phyloP scores from a whole-genome alignment of 768 basidiomycete genomes.

The Rhodocollybia butyracea region DNA sequence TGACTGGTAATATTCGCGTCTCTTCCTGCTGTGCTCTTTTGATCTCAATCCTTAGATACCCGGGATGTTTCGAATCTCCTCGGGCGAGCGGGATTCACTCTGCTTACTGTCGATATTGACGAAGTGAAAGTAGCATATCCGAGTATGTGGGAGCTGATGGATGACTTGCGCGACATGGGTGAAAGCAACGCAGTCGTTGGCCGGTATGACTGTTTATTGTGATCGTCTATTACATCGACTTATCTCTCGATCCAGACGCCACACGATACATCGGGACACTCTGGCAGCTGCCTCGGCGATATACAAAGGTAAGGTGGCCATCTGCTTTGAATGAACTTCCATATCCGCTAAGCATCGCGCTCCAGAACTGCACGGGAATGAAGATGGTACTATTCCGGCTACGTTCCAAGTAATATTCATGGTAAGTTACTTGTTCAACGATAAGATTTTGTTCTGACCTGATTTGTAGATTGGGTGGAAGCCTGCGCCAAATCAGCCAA shows the following conservation, averaged over 20 bases:
- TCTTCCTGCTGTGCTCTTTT: not conserved
- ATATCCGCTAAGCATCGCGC: not conserved
- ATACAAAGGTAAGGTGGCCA: constrained; percentile 85
- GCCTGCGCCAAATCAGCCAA: constrained; percentile 62
- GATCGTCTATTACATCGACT: constrained; percentile 42
- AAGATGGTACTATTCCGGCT: constrained; percentile 84
- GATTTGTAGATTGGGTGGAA: constrained; percentile 76
- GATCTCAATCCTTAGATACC: constrained; percentile 56
- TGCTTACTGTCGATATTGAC: constrained; percentile 93
- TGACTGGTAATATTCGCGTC: constrained; percentile 66
- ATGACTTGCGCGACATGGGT: constrained; percentile 95
- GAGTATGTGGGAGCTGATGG: constrained; percentile 92
- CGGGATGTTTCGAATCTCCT: constrained; percentile 92
- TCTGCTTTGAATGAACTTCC: not conserved
- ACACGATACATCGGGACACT: constrained; percentile 78
- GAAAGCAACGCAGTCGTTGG: constrained; percentile 91
- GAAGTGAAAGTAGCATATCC: constrained; percentile 91
- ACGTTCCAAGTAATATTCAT: constrained; percentile 97
- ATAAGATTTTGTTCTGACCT: not conserved
- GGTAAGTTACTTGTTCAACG: constrained; percentile 40
- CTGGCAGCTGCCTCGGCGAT: constrained; percentile 89
- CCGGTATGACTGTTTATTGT: constrained; percentile 41
- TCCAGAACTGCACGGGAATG: constrained; percentile 78
- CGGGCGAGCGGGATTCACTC: constrained; percentile 86
- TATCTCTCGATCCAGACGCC: constrained; percentile 37